Base-by-base conservation (phyloP, 768 basidiomycete genomes). In the Dioszegia crocea region DNA sequence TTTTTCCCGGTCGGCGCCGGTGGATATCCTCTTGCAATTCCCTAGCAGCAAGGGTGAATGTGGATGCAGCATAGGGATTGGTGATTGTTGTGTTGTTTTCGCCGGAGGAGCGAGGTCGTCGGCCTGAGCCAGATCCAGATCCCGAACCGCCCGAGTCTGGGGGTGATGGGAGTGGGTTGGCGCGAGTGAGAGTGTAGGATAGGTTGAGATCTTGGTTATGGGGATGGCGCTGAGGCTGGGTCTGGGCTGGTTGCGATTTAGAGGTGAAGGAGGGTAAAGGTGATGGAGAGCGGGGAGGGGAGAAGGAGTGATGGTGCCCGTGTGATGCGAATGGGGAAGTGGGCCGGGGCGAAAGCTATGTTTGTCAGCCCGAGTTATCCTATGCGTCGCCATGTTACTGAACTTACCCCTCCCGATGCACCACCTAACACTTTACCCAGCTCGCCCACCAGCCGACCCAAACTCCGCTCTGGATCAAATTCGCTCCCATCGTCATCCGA, bases 401-500 rank as follows among this genome's bases (percentile, higher is more conserved):
- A 24, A 48, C 39, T 45, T n/a, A 65, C 70, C 58, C 66, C 66
- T 44, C 62, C 66, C 12, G n/a, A 16, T 30, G 12, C 14, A 19
- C 48, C 55, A 27, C 64, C 61, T 66, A 70, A 66, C 17, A 63
- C 67, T 54, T 55, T 71, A 16, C 71, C 71, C 16, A 76, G 41
- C 50, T 76, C 73, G 36, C 70, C 66, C 0, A 76, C 72, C 19
- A 76, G 55, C 45, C 71, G 64, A 30, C 72, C 73, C 36, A 76
- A 47, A 64, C 69, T 71, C 43, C 74, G 44, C 24, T 75, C 74
- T 2, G 74, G 74, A 51, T 75, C 74, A 51, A 67, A 75, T 45
- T 75, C 74, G 40, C 86, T 86, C 38, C 85, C 88, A 71, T 85
- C 88, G 38, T 86, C 88, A 39, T 86, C 85, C 29, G 85, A 87